Percentiles rank a stretch among this genome's conserved stretches.
Evolutionary conservation across 2,329 filamentous ascomycete species (phyloP).

Genomic region (Fusarium cyanostomum): DNA sequence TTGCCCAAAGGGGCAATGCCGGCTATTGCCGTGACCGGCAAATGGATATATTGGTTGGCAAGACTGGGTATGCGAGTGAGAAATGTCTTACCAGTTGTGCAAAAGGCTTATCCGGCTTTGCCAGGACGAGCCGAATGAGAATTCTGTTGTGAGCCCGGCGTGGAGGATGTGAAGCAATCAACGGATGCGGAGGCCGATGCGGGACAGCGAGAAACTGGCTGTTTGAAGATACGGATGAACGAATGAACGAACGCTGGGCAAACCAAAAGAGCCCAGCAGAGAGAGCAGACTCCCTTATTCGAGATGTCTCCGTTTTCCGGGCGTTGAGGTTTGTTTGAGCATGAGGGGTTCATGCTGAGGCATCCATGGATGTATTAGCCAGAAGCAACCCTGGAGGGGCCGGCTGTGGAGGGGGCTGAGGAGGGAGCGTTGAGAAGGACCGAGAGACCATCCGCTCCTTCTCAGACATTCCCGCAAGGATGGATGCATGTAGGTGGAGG

Average conservation of each 20-base stretch:
- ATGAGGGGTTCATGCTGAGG: neutral
- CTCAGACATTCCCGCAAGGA: too few species aligned
- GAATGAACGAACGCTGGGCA: neutral
- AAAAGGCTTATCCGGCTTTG: constrained; percentile 27
- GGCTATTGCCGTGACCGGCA: constrained; percentile 25
- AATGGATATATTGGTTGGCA: constrained; percentile 15
- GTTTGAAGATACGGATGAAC: neutral
- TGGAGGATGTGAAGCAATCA: constrained; percentile 16
- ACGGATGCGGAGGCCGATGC: constrained; percentile 20
- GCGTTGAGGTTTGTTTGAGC: constrained; percentile 6
- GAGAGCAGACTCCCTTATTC: neutral
- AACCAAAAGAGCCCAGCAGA: constrained; percentile 7
- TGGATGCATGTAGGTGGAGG: too few species aligned
- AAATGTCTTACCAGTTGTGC: constrained; percentile 29
- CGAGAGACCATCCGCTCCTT: neutral
- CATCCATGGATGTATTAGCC: neutral
- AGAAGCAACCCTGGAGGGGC: too few species aligned
- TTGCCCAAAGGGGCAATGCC: constrained; percentile 11
- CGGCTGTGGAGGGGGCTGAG: too few species aligned
- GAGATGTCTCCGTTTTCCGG: constrained; percentile 1
- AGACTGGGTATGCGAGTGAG: constrained; percentile 12
- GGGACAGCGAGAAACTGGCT: constrained; percentile 9
- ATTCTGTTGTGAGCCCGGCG: constrained; percentile 16
- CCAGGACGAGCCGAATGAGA: constrained; percentile 4
- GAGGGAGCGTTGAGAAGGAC: neutral